phyloP scores from a whole-genome alignment of 2,329 filamentous ascomycete genomes.

The Alternaria triticimaculans region DNA sequence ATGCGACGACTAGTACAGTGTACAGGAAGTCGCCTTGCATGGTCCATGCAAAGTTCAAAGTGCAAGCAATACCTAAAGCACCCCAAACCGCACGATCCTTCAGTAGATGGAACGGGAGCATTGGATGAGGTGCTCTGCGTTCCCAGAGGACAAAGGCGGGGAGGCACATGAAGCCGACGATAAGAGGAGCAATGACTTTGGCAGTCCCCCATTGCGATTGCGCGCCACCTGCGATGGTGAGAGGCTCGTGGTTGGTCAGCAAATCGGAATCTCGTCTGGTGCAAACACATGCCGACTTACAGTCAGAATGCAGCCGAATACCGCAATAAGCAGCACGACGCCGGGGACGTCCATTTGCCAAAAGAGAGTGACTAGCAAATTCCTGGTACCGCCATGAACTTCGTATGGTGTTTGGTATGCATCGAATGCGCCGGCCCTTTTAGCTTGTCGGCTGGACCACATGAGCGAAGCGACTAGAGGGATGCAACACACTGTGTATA shows the following conservation, averaged over 20 bases:
- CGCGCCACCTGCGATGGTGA: slow-evolving; percentile 62
- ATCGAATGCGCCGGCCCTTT: slow-evolving; percentile 57
- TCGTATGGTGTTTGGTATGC: slow-evolving; percentile 55
- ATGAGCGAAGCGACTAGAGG: slow-evolving; percentile 62
- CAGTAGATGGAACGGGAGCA: slow-evolving; percentile 67
- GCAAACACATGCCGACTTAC: background rate
- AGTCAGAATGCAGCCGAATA: slow-evolving; percentile 57
- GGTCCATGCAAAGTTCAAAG: slow-evolving; percentile 54
- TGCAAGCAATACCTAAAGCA: slow-evolving; percentile 60
- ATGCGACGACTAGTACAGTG: slow-evolving; percentile 66
- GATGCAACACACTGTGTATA: slow-evolving; percentile 63
- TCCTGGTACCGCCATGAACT: slow-evolving; percentile 45
- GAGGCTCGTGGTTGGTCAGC: slow-evolving; percentile 34
- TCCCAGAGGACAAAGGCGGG: slow-evolving; percentile 64
- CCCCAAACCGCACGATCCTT: slow-evolving; percentile 71
- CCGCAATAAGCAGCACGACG: slow-evolving; percentile 55
- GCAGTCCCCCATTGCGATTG: slow-evolving; percentile 58
- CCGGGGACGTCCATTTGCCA: slow-evolving; percentile 63
- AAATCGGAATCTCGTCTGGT: background rate
- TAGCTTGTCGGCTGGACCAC: slow-evolving; percentile 58
- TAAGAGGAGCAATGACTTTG: slow-evolving; percentile 59
- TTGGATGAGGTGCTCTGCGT: slow-evolving; percentile 56
- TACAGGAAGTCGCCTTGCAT: slow-evolving; percentile 70
- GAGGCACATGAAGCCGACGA: slow-evolving; percentile 58
- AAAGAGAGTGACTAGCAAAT: slow-evolving; percentile 56